phyloP scores from a whole-genome alignment of 208 protist species.

The Naegleria fowleri region DNA sequence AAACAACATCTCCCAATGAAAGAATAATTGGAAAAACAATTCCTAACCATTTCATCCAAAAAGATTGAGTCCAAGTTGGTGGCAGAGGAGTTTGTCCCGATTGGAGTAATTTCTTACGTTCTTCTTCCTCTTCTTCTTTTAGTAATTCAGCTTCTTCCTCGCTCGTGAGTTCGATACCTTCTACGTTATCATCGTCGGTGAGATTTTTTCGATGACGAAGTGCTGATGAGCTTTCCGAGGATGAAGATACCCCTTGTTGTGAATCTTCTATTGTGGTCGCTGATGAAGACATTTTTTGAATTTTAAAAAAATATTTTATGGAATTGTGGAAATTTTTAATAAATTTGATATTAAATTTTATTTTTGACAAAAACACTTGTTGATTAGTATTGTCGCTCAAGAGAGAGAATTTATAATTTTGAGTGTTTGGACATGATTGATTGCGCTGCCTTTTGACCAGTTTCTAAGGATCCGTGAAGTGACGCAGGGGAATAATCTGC shows the following conservation, averaged over 20 bases:
- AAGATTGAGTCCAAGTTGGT: not conserved
- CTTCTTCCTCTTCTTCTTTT: slow-evolving; percentile 14
- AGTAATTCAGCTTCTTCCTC: not conserved
- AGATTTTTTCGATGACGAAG: no score
- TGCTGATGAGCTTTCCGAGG: no score
- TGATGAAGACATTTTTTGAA: no score
- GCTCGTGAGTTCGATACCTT: not conserved
- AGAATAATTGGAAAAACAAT: not conserved
- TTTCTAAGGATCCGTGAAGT: not conserved
- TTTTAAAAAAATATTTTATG: no score
- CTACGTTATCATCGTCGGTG: not conserved
- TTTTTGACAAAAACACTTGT: no score
- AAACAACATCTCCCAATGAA: not conserved
- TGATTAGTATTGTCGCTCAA: no score
- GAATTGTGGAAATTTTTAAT: no score
- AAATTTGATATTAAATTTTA: no score
- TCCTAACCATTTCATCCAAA: not conserved
- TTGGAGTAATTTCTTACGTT: not conserved
- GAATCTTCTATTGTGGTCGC: no score
- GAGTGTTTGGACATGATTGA: not conserved
- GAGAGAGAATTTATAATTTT: not conserved
- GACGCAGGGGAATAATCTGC: no score
- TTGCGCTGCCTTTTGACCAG: not conserved
- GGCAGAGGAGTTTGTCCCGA: not conserved
- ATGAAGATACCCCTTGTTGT: no score